Evolutionary conservation across 176 grass and related monocot genomes (phyloP).

Genomic region (Chloris gayana): DNA sequence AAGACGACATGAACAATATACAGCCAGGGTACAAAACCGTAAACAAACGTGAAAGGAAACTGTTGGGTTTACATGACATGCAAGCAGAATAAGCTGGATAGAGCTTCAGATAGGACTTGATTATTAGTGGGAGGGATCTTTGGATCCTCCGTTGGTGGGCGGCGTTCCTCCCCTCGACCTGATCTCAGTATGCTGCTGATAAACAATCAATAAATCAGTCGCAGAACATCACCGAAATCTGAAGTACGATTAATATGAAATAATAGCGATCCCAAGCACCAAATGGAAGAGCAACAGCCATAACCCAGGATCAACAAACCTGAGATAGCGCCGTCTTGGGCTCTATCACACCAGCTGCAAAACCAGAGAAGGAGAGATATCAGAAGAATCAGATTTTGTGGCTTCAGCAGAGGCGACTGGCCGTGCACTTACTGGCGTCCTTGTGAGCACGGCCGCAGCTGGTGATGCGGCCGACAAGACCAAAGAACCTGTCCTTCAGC

Average conservation of each 20-base stretch:
- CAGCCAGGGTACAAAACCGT: not conserved
- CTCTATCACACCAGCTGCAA: conserved; percentile 21
- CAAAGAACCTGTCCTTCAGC: conserved; percentile 50
- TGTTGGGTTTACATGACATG: no score
- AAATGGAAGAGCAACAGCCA: not conserved
- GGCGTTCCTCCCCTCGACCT: not conserved
- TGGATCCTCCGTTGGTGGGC: not conserved
- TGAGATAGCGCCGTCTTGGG: conserved; percentile 12
- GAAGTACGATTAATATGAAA: not conserved
- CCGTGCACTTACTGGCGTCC: conserved; percentile 16
- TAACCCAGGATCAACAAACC: not conserved
- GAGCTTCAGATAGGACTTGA: not conserved
- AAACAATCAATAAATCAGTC: not conserved
- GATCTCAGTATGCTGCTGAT: not conserved
- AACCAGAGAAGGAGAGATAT: not conserved
- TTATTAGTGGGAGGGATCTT: not conserved
- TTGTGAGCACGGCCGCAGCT: conserved; percentile 43
- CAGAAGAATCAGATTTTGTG: not conserved
- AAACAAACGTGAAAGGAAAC: not conserved
- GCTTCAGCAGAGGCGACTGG: not conserved
- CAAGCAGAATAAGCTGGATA: not conserved
- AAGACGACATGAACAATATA: not conserved
- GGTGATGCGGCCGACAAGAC: conserved; percentile 41
- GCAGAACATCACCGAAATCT: not conserved
- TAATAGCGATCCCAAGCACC: not conserved